These are phyloP conservation scores for Pyricularia pennisetigena DNA, from an alignment of 2,329 filamentous ascomycete species.

Conservation along the genomic window DNA sequence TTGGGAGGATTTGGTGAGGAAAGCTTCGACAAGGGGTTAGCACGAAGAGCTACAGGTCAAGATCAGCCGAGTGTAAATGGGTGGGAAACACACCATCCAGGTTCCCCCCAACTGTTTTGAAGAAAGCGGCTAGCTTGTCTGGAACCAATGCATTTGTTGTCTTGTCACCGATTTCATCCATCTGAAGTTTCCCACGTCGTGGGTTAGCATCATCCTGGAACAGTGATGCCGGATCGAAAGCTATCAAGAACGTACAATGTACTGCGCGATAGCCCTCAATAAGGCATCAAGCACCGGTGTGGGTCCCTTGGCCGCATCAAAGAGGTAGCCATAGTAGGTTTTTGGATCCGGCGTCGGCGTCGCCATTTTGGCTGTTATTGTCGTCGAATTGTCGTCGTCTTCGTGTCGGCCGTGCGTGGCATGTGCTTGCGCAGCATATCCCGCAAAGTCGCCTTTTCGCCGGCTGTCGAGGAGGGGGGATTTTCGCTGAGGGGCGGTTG, in stretches of 20 bases:
- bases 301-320: slow-evolving; percentile 56
- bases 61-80: background rate
- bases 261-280: slow-evolving; percentile 54
- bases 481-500: background rate
- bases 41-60: background rate
- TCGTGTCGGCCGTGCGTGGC: background rate
- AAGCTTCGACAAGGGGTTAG: slow-evolving; percentile 29
- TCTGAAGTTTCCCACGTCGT: slow-evolving; percentile 28
- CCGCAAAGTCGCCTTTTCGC: background rate
- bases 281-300: slow-evolving; percentile 58
- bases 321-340: slow-evolving; percentile 56
- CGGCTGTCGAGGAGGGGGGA: background rate
- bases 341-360: slow-evolving; percentile 17
- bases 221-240: background rate
- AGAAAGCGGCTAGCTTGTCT: slow-evolving; percentile 65
- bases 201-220: background rate
- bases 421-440: background rate
- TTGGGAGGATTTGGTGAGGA: slow-evolving; percentile 61
- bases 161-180: slow-evolving; percentile 47
- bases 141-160: slow-evolving; percentile 47
- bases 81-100: slow-evolving; percentile 48
- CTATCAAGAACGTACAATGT: slow-evolving; percentile 50
- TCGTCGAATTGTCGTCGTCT: background rate
- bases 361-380: slow-evolving; percentile 12
- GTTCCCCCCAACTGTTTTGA: slow-evolving; percentile 63